These are phyloP conservation scores for Pseudognaphalium luteoalbum DNA, from an alignment of 129 eudicot genomes.

Conservation along the genomic window DNA sequence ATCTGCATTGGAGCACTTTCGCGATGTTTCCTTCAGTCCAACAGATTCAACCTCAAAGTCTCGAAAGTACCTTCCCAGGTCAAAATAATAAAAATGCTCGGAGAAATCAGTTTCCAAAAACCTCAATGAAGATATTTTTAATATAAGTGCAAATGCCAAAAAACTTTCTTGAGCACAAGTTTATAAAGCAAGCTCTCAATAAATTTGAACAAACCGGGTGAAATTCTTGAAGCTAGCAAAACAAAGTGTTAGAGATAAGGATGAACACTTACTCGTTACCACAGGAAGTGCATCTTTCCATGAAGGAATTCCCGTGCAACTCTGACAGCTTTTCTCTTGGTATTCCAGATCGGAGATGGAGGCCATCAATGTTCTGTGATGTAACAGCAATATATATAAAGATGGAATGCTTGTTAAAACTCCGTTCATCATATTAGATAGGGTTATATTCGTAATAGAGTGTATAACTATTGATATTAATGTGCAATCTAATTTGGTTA, in stretches of 20 bases:
- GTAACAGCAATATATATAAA: slow-evolving; percentile 21
- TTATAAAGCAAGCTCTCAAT: slow-evolving; percentile 3
- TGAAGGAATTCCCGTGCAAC: slow-evolving; percentile 91
- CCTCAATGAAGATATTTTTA: slow-evolving; percentile 7
- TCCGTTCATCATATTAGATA: neutral
- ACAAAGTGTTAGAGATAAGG: slow-evolving; percentile 10
- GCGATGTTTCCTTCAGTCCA: slow-evolving; percentile 79
- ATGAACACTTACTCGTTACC: slow-evolving; percentile 59
- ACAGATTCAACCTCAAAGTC: slow-evolving; percentile 93
- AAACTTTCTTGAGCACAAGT: slow-evolving; percentile 15
- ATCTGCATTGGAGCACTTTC: slow-evolving; percentile 63
- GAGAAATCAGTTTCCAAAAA: slow-evolving; percentile 21
- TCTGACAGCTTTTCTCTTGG: slow-evolving; percentile 88
- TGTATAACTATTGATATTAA: neutral
- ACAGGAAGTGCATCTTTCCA: slow-evolving; percentile 79
- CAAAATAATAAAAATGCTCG: slow-evolving; percentile 26
- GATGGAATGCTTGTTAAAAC: slow-evolving; percentile 5
- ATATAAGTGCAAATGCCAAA: neutral
- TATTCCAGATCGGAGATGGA: slow-evolving; percentile 94
- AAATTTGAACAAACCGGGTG: neutral
- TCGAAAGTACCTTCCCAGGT: slow-evolving; percentile 65
- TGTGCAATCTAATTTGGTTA: slow-evolving; percentile 1
- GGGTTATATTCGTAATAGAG: slow-evolving; percentile 17
- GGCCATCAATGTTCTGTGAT: slow-evolving; percentile 84
- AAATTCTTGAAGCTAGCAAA: slow-evolving; percentile 9